These are phyloP conservation scores for Ophiosphaerella herpotricha DNA, from an alignment of 2,329 filamentous ascomycete genomes.

Conservation along the genomic window DNA sequence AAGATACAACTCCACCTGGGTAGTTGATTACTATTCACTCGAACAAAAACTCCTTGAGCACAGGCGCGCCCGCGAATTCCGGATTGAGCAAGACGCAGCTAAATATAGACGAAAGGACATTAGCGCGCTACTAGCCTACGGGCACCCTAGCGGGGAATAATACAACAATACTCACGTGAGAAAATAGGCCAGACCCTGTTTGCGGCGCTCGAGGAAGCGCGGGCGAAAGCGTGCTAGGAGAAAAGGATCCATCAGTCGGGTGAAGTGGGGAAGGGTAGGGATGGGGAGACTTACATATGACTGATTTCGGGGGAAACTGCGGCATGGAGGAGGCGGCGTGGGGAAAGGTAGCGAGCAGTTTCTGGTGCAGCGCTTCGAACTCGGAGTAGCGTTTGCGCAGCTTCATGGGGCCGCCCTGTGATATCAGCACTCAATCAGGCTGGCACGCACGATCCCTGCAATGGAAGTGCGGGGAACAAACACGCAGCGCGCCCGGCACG, in stretches of 20 bases:
- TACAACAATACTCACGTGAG: constrained; percentile 69
- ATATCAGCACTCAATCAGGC: not conserved
- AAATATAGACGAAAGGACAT: constrained; percentile 31
- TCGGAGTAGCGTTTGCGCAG: constrained; percentile 80
- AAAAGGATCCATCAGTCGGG: not conserved
- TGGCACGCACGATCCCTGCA: not conserved
- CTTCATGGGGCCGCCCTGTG: constrained; percentile 60
- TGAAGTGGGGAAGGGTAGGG: constrained; percentile 20
- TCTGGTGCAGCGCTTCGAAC: constrained; percentile 79
- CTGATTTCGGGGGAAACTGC: constrained; percentile 85
- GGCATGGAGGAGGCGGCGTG: constrained; percentile 84
- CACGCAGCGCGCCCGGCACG: too few relatives aligned
- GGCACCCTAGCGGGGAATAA: too few relatives aligned
- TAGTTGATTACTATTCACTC: constrained; percentile 33
- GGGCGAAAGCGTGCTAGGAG: constrained; percentile 69
- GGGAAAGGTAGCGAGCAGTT: constrained; percentile 80
- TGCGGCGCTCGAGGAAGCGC: constrained; percentile 82
- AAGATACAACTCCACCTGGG: too few relatives aligned
- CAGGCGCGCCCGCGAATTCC: constrained; percentile 88
- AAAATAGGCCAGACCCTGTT: constrained; percentile 86
- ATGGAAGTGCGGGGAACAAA: constrained; percentile 14
- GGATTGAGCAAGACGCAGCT: constrained; percentile 92
- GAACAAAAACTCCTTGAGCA: constrained; percentile 90
- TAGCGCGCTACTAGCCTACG: constrained; percentile 11
- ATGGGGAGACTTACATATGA: constrained; percentile 68